phyloP scores from a whole-genome alignment of 495 filamentous ascomycete species.

The Platismatia glauca region DNA sequence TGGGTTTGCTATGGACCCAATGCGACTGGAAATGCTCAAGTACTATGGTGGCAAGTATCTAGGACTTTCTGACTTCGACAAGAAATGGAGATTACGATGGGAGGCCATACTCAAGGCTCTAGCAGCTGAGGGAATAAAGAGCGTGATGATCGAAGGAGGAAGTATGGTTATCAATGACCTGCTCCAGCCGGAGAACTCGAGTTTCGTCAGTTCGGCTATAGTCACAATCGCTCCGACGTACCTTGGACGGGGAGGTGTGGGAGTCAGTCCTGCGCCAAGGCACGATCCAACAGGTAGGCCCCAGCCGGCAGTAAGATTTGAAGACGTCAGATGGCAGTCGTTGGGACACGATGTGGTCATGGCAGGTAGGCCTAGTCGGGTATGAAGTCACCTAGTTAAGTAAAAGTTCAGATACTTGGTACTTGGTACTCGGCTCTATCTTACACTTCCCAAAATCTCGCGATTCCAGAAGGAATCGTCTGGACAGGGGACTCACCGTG shows the following conservation, averaged over 20 bases:
- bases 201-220: slow-evolving; percentile 62
- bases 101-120: slow-evolving; percentile 49
- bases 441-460: too few species aligned
- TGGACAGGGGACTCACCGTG: too few species aligned
- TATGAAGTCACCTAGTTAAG: too few species aligned
- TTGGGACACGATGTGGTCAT: slow-evolving; percentile 68
- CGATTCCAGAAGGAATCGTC: too few species aligned
- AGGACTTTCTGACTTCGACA: slow-evolving; percentile 41
- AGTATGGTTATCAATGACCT: slow-evolving; percentile 69
- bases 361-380: slow-evolving; percentile 60
- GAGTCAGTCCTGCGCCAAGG: slow-evolving; percentile 53
- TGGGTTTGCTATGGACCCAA: slow-evolving; percentile 40
- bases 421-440: too few species aligned
- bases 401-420: too few species aligned
- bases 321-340: slow-evolving; percentile 60
- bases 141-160: slow-evolving; percentile 86
- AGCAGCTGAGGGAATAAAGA: slow-evolving; percentile 52
- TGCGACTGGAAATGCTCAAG: slow-evolving; percentile 39
- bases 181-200: slow-evolving; percentile 49
- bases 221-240: slow-evolving; percentile 80
- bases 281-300: slow-evolving; percentile 40
- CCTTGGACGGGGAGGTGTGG: slow-evolving; percentile 69
- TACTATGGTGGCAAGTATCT: slow-evolving; percentile 43
- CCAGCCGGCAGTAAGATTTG: slow-evolving; percentile 51
- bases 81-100: slow-evolving; percentile 51